These are phyloP conservation scores for Excoecaria cochinchinensis DNA, from an alignment of 345 rosid genomes.

Conservation along the genomic window DNA sequence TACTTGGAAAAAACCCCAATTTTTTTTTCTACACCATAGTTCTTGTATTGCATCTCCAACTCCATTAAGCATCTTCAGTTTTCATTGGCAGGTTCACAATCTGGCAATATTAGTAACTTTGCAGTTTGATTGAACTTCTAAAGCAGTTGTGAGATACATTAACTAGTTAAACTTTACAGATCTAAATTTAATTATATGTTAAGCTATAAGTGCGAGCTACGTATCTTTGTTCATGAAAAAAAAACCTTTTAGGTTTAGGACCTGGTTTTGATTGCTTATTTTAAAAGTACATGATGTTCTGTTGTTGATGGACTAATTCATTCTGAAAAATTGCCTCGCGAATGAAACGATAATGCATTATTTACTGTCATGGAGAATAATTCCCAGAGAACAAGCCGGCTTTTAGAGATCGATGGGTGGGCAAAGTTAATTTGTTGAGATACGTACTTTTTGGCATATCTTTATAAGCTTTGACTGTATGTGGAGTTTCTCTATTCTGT, in stretches of 20 bases:
- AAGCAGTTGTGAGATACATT: background rate
- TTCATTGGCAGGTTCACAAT: too few relatives aligned
- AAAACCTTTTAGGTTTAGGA: background rate
- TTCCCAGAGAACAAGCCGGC: constrained; percentile 65
- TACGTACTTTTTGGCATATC: constrained; percentile 94
- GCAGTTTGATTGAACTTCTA: background rate
- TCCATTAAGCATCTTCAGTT: too few relatives aligned
- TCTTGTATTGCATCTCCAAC: too few relatives aligned
- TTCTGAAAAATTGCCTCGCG: background rate
- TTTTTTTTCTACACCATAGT: background rate
- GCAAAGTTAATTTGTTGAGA: constrained; percentile 97
- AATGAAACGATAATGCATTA: background rate
- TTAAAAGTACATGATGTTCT: background rate
- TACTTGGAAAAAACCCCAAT: constrained; percentile 3
- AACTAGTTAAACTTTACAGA: background rate
- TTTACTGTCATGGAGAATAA: constrained; percentile 9
- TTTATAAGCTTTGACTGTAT: constrained; percentile 98
- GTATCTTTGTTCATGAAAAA: background rate
- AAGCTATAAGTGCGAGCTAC: background rate
- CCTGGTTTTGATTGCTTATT: background rate
- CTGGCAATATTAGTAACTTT: too few relatives aligned
- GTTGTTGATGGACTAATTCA: background rate
- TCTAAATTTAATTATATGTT: background rate
- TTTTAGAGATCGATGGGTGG: constrained; percentile 73
- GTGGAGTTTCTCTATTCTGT: constrained; percentile 96